Evolutionary conservation across 768 basidiomycete species (phyloP).

Genomic region (Suillus americanus): DNA sequence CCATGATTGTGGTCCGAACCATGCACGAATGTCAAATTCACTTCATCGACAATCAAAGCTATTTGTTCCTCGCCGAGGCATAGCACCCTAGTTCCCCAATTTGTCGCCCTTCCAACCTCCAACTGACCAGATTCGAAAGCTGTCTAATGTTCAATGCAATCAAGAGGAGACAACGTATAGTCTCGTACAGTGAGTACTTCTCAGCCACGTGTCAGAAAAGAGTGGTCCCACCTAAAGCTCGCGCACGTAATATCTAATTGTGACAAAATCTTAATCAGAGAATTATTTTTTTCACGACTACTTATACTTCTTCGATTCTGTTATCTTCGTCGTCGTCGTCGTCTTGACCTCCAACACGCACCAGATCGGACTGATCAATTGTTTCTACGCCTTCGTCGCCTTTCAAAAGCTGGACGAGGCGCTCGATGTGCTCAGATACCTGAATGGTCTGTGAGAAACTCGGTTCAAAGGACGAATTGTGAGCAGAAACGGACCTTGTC

Average conservation of each 20-base stretch:
- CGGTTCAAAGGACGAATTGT: not conserved
- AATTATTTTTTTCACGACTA: constrained; percentile 15
- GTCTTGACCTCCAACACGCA: constrained; percentile 21
- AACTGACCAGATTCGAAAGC: not conserved
- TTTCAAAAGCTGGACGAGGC: constrained; percentile 84
- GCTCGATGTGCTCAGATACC: constrained; percentile 86
- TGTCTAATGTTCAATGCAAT: not conserved
- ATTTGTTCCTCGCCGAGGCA: not conserved
- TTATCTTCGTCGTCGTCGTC: constrained; percentile 55
- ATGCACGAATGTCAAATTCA: not conserved
- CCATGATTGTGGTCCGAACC: not conserved
- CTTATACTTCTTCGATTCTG: constrained; percentile 71
- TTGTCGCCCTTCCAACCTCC: not conserved
- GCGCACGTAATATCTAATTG: not conserved
- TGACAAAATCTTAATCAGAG: not conserved
- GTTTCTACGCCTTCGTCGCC: constrained; percentile 65
- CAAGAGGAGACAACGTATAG: not conserved
- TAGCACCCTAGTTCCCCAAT: not conserved
- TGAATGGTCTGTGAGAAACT: constrained; percentile 27
- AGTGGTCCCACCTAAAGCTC: not conserved
- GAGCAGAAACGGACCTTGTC: constrained; percentile 56
- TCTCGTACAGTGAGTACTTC: not conserved
- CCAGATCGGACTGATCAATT: constrained; percentile 35
- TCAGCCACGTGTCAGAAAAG: not conserved
- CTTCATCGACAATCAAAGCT: not conserved